These are phyloP conservation scores for Lasiosphaeria miniovina DNA, from an alignment of 495 filamentous ascomycete species.

Conservation along the genomic window DNA sequence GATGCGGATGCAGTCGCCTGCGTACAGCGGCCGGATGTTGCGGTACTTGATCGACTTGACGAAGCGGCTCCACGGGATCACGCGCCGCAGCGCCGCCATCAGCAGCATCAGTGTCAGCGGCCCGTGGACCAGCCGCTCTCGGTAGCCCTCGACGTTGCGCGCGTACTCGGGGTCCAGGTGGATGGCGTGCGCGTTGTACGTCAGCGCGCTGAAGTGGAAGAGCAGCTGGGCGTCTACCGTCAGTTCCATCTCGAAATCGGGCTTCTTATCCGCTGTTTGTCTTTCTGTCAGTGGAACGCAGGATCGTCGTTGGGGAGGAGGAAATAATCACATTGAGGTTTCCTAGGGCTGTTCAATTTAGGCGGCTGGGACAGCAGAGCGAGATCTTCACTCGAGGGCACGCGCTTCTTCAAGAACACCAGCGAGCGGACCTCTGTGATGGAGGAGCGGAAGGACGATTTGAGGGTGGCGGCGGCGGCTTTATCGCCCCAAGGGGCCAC, in stretches of 20 bases:
- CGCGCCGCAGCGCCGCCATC: conserved; percentile 54
- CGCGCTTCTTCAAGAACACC: neutral
- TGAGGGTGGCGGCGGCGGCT: neutral
- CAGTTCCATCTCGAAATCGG: conserved; percentile 33
- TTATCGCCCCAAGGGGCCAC: neutral
- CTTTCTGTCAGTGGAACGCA: neutral
- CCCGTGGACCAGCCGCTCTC: conserved; percentile 76
- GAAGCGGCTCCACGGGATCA: conserved; percentile 11
- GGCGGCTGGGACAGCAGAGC: neutral
- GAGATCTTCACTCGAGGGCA: neutral
- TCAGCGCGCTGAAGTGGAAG: conserved; percentile 81
- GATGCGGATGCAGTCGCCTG: conserved; percentile 59
- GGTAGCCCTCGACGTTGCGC: conserved; percentile 67
- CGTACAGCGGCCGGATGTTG: conserved; percentile 80
- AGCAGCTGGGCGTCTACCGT: conserved; percentile 63
- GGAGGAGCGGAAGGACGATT: neutral
- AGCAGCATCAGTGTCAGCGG: conserved; percentile 77
- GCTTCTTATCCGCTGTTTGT: neutral
- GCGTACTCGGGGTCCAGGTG: conserved; percentile 76
- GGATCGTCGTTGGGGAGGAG: neutral
- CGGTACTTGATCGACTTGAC: conserved; percentile 66
- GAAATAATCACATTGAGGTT: neutral
- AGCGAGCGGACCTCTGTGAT: neutral
- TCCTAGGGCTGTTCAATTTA: neutral
- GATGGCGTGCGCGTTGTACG: conserved; percentile 82